phyloP scores from a whole-genome alignment of 2,329 filamentous ascomycete genomes.

The Fusarium penzigii region DNA sequence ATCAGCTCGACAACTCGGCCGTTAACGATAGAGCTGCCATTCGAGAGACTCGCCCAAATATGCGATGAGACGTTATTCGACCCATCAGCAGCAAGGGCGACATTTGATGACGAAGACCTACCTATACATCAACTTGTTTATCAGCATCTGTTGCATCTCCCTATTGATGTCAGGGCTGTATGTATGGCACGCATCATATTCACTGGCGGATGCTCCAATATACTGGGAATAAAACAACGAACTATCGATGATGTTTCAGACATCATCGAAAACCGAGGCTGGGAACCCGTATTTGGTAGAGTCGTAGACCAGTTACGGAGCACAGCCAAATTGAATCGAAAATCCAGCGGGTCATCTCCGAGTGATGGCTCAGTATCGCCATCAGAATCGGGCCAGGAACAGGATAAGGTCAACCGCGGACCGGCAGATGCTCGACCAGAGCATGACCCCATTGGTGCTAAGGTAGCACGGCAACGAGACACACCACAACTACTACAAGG shows the following conservation, averaged over 20 bases:
- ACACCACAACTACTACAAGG: conserved; percentile 52
- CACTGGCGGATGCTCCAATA: conserved; percentile 75
- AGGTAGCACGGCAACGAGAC: conserved; percentile 37
- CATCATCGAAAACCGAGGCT: conserved; percentile 69
- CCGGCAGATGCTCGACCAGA: conserved; percentile 27
- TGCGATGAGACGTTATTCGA: conserved; percentile 77
- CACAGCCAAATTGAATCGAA: conserved; percentile 45
- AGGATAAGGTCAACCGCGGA: conserved; percentile 18
- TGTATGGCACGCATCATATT: conserved; percentile 92
- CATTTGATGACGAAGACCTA: conserved; percentile 84
- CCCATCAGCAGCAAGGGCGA: conserved; percentile 47
- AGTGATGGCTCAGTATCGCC: conserved; percentile 24
- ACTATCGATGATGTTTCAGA: conserved; percentile 73
- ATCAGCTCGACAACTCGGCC: conserved; percentile 51
- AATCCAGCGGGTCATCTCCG: conserved; percentile 23
- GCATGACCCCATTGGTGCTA: conserved; percentile 38
- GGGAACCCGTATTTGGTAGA: conserved; percentile 75
- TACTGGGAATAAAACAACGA: conserved; percentile 77
- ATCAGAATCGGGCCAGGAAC: conserved; percentile 26
- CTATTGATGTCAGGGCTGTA: conserved; percentile 76
- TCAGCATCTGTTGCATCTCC: conserved; percentile 70
- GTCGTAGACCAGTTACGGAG: conserved; percentile 57
- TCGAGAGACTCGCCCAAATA: conserved; percentile 70
- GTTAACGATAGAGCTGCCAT: conserved; percentile 64
- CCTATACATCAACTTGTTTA: conserved; percentile 78